Percentiles rank a stretch among this genome's conserved stretches.
These are phyloP conservation scores for Penicillium sp. DNA, from an alignment of 2,329 filamentous ascomycete species.

Conservation along the genomic window DNA sequence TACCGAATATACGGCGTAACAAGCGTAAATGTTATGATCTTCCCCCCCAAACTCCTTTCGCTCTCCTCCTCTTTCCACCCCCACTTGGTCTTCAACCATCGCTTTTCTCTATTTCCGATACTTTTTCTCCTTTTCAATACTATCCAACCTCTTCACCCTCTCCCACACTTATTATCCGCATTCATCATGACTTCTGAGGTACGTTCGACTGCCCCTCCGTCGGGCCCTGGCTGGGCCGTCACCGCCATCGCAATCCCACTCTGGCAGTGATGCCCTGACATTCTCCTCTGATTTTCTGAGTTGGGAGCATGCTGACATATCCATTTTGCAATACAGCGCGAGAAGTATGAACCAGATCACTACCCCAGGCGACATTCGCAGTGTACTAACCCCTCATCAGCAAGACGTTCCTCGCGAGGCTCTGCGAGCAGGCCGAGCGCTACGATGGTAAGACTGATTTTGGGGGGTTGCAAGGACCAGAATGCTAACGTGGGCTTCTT, in stretches of 20 bases:
- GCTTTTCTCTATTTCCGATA: conserved; percentile 19
- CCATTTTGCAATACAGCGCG: conserved; percentile 51
- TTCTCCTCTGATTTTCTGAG: conserved; percentile 19
- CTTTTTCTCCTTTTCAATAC: conserved; percentile 13
- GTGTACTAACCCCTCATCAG: conserved; percentile 51
- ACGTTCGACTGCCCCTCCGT: conserved; percentile 41
- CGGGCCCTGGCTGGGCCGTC: conserved; percentile 30
- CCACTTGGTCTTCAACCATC: conserved; percentile 23
- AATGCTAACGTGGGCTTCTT: conserved; percentile 16
- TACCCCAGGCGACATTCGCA: conserved; percentile 1
- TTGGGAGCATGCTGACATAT: conserved; percentile 36
- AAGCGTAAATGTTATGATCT: conserved; percentile 10
- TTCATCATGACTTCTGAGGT: conserved; percentile 60
- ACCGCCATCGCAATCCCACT: conserved; percentile 23
- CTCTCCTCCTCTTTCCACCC: conserved; percentile 18
- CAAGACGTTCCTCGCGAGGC: conserved; percentile 99
- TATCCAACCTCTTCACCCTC: conserved; percentile 45
- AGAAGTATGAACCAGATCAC: conserved; percentile 54
- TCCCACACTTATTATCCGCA: conserved; percentile 10
- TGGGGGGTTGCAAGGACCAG: neutral
- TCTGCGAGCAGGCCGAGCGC: conserved; percentile 99
- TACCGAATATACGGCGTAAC: neutral
- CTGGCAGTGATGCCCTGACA: conserved; percentile 10
- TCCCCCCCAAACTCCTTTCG: conserved; percentile 11
- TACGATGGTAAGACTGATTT: conserved; percentile 70